Percentiles rank a stretch among this genome's conserved stretches.
Evolutionary conservation across 495 filamentous ascomycete genomes (phyloP).

Genomic region (Oidiodendron maius): DNA sequence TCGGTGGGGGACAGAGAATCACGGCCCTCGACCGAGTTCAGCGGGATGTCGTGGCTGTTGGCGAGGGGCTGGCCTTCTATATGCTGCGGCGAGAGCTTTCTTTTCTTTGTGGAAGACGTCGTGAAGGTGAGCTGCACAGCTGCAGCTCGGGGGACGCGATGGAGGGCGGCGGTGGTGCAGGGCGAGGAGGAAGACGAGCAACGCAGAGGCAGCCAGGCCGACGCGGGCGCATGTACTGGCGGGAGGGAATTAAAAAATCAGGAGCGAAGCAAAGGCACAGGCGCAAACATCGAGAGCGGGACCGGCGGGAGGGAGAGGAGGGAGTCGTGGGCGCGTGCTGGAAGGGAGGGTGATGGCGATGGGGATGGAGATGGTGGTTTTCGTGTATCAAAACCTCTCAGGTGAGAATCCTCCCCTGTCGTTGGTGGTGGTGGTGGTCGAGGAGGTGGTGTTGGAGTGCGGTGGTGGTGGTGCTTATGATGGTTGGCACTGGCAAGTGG

Average conservation of each 20-base stretch:
- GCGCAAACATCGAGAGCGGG: neutral
- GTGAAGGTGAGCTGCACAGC: conserved; percentile 68
- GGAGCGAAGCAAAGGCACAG: conserved; percentile 9
- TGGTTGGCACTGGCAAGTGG: too few relatives aligned
- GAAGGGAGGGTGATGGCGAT: neutral
- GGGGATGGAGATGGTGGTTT: neutral
- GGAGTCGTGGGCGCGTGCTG: neutral
- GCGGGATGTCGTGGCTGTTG: conserved; percentile 35
- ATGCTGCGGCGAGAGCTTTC: conserved; percentile 62
- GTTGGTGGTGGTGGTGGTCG: too few relatives aligned
- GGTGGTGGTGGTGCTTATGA: too few relatives aligned
- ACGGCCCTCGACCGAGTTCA: conserved; percentile 34
- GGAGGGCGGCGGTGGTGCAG: conserved; percentile 10
- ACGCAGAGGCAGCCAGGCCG: conserved; percentile 6
- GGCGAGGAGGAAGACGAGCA: conserved; percentile 15
- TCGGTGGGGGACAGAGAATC: conserved; percentile 30
- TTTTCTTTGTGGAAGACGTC: conserved; percentile 89
- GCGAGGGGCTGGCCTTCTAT: conserved; percentile 27
- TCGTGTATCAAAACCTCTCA: neutral
- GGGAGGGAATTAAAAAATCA: too few relatives aligned
- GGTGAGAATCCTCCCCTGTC: too few relatives aligned
- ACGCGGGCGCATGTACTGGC: conserved; percentile 15
- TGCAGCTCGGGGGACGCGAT: conserved; percentile 13
- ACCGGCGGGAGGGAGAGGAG: neutral
- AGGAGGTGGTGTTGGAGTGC: too few relatives aligned